A percentile compares a stretch with the other conserved stretches of the same genome.
phyloP scores from a whole-genome alignment of 305 asterid genomes.

The Salvia sclarea region DNA sequence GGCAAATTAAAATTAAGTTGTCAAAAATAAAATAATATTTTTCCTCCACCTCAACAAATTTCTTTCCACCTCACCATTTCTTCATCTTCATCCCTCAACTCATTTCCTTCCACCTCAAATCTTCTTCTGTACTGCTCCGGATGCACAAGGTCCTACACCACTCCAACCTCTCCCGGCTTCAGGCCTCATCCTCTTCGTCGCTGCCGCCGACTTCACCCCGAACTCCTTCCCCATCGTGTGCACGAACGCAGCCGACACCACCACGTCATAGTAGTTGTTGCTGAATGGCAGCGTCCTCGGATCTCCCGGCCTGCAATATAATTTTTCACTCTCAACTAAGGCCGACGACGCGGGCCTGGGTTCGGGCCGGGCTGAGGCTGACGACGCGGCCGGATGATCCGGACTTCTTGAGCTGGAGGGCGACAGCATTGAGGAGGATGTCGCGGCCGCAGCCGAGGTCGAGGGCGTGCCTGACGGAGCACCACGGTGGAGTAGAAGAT shows the following conservation, averaged over 20 bases:
- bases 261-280: constrained; percentile 89
- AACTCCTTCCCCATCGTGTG: constrained; percentile 92
- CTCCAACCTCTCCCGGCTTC: constrained; percentile 83
- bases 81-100: too few relatives aligned
- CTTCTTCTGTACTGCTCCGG: constrained; percentile 84
- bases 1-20: too few relatives aligned
- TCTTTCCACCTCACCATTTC: too few relatives aligned
- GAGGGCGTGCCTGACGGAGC: constrained; percentile 85
- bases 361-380: constrained; percentile 64
- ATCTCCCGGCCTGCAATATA: constrained; percentile 63
- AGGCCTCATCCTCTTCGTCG: constrained; percentile 88
- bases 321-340: constrained; percentile 58
- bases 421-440: constrained; percentile 87
- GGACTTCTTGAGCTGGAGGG: constrained; percentile 85
- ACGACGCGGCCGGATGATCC: constrained; percentile 95
- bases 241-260: constrained; percentile 86
- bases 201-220: constrained; percentile 79
- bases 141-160: constrained; percentile 92
- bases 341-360: background rate
- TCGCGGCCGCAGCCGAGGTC: constrained; percentile 98
- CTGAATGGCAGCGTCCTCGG: constrained; percentile 80
- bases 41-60: too few relatives aligned
- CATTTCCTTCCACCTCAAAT: too few relatives aligned
- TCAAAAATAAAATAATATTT: too few relatives aligned
- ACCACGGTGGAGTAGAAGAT: constrained; percentile 87